Base-by-base conservation (phyloP, 2,329 filamentous ascomycete species). In the Arthrocladium fulminans region DNA sequence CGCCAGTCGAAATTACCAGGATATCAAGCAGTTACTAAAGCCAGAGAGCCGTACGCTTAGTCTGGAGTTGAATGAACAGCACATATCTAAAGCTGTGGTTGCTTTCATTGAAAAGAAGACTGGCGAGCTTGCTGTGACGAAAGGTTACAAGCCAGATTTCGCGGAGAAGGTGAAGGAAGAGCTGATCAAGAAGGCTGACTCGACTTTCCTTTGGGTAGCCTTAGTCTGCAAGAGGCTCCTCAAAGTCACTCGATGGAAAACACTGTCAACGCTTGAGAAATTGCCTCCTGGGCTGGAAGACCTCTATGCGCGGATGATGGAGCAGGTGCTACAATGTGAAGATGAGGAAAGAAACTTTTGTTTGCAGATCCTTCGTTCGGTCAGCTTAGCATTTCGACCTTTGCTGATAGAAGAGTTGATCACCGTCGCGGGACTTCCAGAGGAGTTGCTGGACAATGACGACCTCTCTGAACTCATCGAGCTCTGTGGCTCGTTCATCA, bases 1-100 rank as follows among this genome's bases (percentile, higher is more conserved):
- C 0, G 69, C 69, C 0, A 74, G 72, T 45, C 71, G 72, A 2
- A 72, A 73, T 22, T 60, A 51, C 58, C 49, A 27, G 9, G n/a
- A n/a, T 32, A n/a, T n/a, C 29, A 32, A 32, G 29, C 29, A 9
- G 29, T 32, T 32, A n/a, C 9, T n/a, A n/a, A 17, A 34, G 9
- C 12, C n/a, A 3, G 51, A 54, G 12, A n/a, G 12, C 25, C 48
- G 24, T 25, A 15, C 20, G 41, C 12, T 71, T 1, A 50, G 49
- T 23, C 62, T 58, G 30, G 60, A 59, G 49, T 44, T 61, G 4
- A 54, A 60, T 32, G 27, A 50, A 24, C 3, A 49, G 0, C 59
- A 34, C n/a, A 6, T 59, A 2, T 53, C 53, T 6, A 17, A 24
- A 8, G 54, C 60, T 25, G 58, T 63, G 17, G 49, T 41, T 7